A percentile compares a stretch with the other conserved stretches of the same genome.
Conservation (phyloP, 2,329 filamentous ascomycete genomes). For the Periconia sp. region DNA sequence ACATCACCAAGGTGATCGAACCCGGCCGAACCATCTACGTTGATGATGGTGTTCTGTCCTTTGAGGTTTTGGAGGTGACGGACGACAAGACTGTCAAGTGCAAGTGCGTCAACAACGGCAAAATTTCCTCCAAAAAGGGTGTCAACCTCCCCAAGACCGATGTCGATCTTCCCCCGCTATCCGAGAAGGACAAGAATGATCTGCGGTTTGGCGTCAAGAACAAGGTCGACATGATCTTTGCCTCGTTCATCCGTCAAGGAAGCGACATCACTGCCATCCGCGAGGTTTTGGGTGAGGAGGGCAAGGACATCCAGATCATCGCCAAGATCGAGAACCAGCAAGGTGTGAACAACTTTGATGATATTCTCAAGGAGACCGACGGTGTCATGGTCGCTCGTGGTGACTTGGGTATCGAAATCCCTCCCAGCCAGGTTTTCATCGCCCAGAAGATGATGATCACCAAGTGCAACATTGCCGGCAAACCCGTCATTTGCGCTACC, state of each 20-base stretch:
- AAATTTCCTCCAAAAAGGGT: slow-evolving; percentile 98
- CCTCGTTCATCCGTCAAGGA: slow-evolving; percentile 93
- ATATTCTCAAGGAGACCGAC: slow-evolving; percentile 94
- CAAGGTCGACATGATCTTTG: slow-evolving; percentile 98
- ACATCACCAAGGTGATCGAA: slow-evolving; percentile 98
- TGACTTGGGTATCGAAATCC: slow-evolving; percentile 98
- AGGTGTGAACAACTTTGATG: slow-evolving; percentile 98
- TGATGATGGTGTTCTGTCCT: slow-evolving; percentile 95
- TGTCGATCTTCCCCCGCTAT: slow-evolving; percentile 94
- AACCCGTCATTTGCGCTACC: slow-evolving; percentile 97
- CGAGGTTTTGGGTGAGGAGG: slow-evolving; percentile 83
- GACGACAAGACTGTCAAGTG: slow-evolving; percentile 88
- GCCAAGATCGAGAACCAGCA: slow-evolving; percentile 99
- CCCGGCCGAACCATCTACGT: slow-evolving; percentile 94
- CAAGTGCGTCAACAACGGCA: slow-evolving; percentile 93
- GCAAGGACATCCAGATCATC: slow-evolving; percentile 98
- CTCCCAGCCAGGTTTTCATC: slow-evolving; percentile 96
- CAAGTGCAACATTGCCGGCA: slow-evolving; percentile 99
- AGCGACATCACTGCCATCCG: slow-evolving; percentile 94
- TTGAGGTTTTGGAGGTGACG: slow-evolving; percentile 84
- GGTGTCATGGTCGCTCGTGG: slow-evolving; percentile 99
- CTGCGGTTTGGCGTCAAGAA: slow-evolving; percentile 97
- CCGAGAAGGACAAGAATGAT: slow-evolving; percentile 96
- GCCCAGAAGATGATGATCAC: slow-evolving; percentile 99
- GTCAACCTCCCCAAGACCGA: slow-evolving; percentile 99